A percentile compares a stretch with the other conserved stretches of the same genome.
These are phyloP conservation scores for Cryptococcus neoformans DNA, from an alignment of 1,284 basidiomycete species.

Conservation along the genomic window DNA sequence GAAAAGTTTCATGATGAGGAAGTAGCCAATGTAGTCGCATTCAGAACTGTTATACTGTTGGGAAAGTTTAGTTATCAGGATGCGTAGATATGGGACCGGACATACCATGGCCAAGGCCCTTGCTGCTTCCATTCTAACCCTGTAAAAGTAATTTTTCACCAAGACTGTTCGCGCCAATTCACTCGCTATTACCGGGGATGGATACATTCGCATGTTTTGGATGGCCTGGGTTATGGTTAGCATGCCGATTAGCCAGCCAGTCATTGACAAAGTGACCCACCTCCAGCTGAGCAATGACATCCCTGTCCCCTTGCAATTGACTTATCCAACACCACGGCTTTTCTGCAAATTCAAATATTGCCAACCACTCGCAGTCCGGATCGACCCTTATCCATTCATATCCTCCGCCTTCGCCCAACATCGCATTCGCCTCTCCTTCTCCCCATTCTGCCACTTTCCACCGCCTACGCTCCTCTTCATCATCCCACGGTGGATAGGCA, in stretches of 20 bases:
- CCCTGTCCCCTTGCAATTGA: slow-evolving; percentile 91
- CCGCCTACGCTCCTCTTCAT: slow-evolving; percentile 78
- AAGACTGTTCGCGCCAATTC: slow-evolving; percentile 87
- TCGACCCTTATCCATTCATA: slow-evolving; percentile 99
- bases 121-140: slow-evolving; percentile 95
- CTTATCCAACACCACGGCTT: slow-evolving; percentile 99
- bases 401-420: slow-evolving; percentile 75
- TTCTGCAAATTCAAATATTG: slow-evolving; percentile 86
- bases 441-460: slow-evolving; percentile 99
- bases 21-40: slow-evolving; percentile 67
- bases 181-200: slow-evolving; percentile 86
- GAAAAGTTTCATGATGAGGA: slow-evolving; percentile 95
- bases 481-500: slow-evolving; percentile 91
- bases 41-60: slow-evolving; percentile 36
- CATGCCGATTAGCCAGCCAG: background rate
- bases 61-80: background rate
- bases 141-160: slow-evolving; percentile 94
- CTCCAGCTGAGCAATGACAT: slow-evolving; percentile 97
- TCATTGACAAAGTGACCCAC: slow-evolving; percentile 52
- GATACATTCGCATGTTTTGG: slow-evolving; percentile 72
- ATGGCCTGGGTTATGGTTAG: slow-evolving; percentile 62
- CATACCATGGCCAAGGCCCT: slow-evolving; percentile 77
- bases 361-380: slow-evolving; percentile 99
- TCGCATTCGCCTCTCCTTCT: slow-evolving; percentile 88
- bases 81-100: slow-evolving; percentile 11